Conservation (phyloP, 441 rosid genomes). For the Mallotus japonicus region DNA sequence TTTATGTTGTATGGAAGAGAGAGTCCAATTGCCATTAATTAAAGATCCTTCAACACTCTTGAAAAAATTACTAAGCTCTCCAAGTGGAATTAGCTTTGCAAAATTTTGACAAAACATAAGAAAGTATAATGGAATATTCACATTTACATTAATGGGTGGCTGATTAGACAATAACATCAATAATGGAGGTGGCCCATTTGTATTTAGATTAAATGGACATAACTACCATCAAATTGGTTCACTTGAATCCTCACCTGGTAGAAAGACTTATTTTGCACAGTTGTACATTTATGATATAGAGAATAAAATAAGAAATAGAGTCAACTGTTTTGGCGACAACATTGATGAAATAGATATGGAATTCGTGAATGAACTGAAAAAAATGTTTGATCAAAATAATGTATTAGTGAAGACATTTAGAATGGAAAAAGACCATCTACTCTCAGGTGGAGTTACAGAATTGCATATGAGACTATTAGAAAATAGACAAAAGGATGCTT, state of each 20-base stretch:
- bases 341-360: not conserved
- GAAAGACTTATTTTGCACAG: not conserved
- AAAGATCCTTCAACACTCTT: not conserved
- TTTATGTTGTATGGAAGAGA: too few relatives aligned
- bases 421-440: not conserved
- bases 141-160: conserved; percentile 4
- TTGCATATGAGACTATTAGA: not conserved
- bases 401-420: not conserved
- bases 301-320: not conserved
- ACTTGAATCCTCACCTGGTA: not conserved
- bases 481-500: not conserved
- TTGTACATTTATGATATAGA: not conserved
- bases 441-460: not conserved
- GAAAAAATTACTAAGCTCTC: not conserved
- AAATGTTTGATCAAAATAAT: conserved; percentile 21
- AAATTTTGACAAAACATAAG: not conserved
- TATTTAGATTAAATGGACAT: not conserved
- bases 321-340: not conserved
- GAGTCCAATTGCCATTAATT: not conserved
- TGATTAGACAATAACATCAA: not conserved
- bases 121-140: not conserved
- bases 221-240: not conserved
- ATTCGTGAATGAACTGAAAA: not conserved
- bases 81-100: not conserved
- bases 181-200: not conserved